Percentiles rank a stretch among this genome's conserved stretches.
phyloP scores from a whole-genome alignment of 2,329 filamentous ascomycete species.

The Apiospora koreana region DNA sequence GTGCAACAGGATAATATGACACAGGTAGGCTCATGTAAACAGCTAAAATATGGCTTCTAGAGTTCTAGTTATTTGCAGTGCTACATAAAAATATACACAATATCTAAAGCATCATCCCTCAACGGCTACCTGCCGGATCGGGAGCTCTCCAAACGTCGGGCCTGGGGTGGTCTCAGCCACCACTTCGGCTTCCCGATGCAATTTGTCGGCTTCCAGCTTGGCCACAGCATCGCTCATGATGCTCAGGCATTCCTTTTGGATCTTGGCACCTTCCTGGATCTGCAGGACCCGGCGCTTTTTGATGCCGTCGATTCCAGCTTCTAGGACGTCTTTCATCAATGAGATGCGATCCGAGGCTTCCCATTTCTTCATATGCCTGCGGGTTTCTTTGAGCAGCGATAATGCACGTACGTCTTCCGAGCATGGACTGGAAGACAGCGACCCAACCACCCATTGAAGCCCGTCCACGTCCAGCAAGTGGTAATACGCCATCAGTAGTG shows the following conservation, averaged over 20 bases:
- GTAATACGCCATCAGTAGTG: conserved; percentile 26
- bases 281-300: conserved; percentile 17
- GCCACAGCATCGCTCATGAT: conserved; percentile 27
- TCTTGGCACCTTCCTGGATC: conserved; percentile 19
- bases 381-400: conserved; percentile 23
- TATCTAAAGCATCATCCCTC: background rate
- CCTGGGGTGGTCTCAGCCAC: background rate
- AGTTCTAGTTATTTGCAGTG: background rate
- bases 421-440: conserved; percentile 23
- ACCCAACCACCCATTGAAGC: conserved; percentile 24
- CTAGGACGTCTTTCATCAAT: conserved; percentile 20
- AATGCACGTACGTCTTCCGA: conserved; percentile 23
- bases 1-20: too few species aligned
- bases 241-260: conserved; percentile 25
- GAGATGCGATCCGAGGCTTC: background rate
- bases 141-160: background rate
- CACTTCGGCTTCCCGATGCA: background rate
- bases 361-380: conserved; percentile 20
- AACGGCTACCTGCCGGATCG: background rate
- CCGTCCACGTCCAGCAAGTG: conserved; percentile 22
- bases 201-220: background rate
- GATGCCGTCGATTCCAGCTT: conserved; percentile 18
- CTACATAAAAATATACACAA: background rate
- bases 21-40: too few species aligned
- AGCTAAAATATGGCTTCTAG: background rate